phyloP scores from a whole-genome alignment of 257 asterid species.

The Solanum habrochaites region DNA sequence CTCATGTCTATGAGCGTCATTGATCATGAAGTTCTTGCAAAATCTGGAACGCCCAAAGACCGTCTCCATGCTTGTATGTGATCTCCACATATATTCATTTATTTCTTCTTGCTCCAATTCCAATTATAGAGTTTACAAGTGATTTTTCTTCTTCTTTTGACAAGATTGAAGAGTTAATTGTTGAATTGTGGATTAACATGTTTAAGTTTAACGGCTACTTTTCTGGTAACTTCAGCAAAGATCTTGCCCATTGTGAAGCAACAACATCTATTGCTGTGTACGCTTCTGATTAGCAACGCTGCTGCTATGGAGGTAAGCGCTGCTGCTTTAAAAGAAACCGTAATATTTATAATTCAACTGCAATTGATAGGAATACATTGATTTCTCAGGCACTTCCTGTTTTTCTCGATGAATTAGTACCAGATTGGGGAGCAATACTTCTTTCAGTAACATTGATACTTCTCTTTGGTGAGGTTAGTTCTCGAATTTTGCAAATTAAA shows the following conservation, averaged over 20 bases:
- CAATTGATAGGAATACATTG: background rate
- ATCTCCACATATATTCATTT: background rate
- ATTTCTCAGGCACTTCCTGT: constrained; percentile 74
- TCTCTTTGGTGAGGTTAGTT: constrained; percentile 70
- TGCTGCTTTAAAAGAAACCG: background rate
- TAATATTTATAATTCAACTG: background rate
- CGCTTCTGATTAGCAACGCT: constrained; percentile 61
- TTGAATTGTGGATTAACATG: background rate
- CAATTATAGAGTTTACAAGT: background rate
- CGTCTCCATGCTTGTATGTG: constrained; percentile 11
- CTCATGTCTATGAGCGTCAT: constrained; percentile 25
- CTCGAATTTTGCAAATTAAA: background rate
- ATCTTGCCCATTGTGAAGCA: constrained; percentile 53
- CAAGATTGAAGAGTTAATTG: background rate
- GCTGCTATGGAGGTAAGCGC: constrained; percentile 64
- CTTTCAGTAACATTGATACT: constrained; percentile 70
- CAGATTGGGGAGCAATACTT: constrained; percentile 72
- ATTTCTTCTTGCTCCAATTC: background rate
- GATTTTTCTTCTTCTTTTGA: background rate
- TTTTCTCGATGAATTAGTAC: constrained; percentile 43
- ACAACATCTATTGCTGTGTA: constrained; percentile 74
- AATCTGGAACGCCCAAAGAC: constrained; percentile 15
- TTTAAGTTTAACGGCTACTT: background rate
- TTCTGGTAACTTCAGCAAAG: constrained; percentile 32
- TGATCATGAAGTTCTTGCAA: constrained; percentile 24